Conservation (phyloP, 2,329 filamentous ascomycete genomes). For the Claviceps purpurea region DNA sequence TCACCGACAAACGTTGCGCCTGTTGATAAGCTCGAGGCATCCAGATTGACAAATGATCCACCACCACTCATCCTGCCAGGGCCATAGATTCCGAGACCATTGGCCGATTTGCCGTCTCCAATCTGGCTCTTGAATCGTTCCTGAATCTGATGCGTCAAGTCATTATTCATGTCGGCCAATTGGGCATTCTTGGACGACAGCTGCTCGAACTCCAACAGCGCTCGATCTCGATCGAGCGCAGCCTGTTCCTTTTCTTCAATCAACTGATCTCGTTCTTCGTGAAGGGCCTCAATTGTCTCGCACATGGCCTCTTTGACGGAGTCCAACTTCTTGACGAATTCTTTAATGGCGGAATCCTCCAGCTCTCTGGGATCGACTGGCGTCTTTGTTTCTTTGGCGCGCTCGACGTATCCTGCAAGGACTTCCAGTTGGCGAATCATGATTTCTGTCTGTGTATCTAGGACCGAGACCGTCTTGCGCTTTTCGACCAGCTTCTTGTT, state of each 20-base stretch:
- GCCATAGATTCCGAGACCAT: conserved; percentile 45
- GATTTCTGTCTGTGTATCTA: conserved; percentile 91
- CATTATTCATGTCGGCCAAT: conserved; percentile 87
- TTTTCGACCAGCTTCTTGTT: conserved; percentile 87
- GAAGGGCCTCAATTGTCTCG: conserved; percentile 43
- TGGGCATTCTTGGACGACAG: conserved; percentile 90
- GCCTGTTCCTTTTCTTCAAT: conserved; percentile 75
- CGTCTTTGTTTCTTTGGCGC: conserved; percentile 69
- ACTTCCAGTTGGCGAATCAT: conserved; percentile 87
- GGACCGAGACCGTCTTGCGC: conserved; percentile 83
- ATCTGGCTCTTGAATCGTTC: conserved; percentile 77
- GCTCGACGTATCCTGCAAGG: conserved; percentile 75
- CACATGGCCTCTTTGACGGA: conserved; percentile 47
- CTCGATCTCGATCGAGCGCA: conserved; percentile 78
- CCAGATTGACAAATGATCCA: conserved; percentile 37
- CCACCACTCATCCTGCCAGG: conserved; percentile 34
- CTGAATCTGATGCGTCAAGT: conserved; percentile 87
- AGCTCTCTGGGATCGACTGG: conserved; percentile 70
- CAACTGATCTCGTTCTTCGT: conserved; percentile 64
- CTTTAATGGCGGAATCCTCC: conserved; percentile 82
- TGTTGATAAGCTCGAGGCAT: conserved; percentile 40
- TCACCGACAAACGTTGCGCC: conserved; percentile 47
- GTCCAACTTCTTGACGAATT: conserved; percentile 66
- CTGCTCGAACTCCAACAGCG: conserved; percentile 89
- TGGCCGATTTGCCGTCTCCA: conserved; percentile 34